Base-by-base conservation (phyloP, 1,284 basidiomycete species). In the Neonothopanus nambi region DNA sequence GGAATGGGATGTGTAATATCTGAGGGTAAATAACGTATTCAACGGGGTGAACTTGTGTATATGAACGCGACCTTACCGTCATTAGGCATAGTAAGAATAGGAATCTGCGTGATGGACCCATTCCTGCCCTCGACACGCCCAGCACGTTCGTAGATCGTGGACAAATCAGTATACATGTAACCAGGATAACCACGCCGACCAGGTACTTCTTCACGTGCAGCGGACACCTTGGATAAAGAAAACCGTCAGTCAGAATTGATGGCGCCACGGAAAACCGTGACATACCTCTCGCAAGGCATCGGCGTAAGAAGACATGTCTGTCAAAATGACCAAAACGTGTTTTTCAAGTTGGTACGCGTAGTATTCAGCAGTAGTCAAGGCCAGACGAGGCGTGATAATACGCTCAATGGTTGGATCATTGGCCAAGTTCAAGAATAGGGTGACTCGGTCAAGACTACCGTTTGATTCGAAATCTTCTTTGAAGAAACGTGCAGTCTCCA, bases 401-500 rank as follows among this genome's bases (percentile, higher is more conserved):
- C 97, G 93, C 73, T 99, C 97, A 71, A 99, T 99, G 59, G 97
- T 99, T n/a, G 97, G 97, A 72, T 99, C 97, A 68, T 98, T 99
- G 47, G 97, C 97, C 67, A 99, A 77, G 78, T 99, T 99, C 72
- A 99, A 82, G 88, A 99, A 99, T 58, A 99, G 81, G 6, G 97
- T 99, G 51, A 98, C 95, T 67, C 97, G 91, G 75, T 98, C 95
- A 61, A 99, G 83, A 79, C 91, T 93, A 48, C 97, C 97, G 68
- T 98, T 98, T 70, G 98, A 96, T 74, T 99, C 95, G 71, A 99
- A 99, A 78, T 99, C 97, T 70, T 98, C 93, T 76, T 97, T 96
- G 89, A 99, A 99, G 83, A 98, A 99, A 51, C 97, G 87, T 28
- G 97, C 97, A 7, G 97, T 99, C 75, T 99, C 97, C 95, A 98